Evolutionary conservation across 192 early-diverging fungal genomes (phyloP).

Genomic region (Rhizoclosmatium globosum): DNA sequence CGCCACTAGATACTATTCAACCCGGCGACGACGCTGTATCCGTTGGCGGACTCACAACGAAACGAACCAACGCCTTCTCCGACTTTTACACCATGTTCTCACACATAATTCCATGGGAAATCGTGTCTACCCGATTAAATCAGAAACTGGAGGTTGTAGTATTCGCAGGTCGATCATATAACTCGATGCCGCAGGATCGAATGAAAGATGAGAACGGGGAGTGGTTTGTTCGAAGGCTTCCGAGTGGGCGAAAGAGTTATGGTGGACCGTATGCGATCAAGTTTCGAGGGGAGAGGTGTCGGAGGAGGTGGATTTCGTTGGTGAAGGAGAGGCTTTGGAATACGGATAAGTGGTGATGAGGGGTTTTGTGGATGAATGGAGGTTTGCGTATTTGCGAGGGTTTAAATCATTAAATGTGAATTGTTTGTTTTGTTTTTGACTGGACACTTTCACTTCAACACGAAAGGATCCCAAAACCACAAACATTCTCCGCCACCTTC

Average conservation of each 20-base stretch:
- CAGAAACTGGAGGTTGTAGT: too few species aligned
- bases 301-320: neutral
- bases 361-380: neutral
- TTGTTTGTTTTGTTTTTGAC: neutral
- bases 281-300: neutral
- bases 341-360: neutral
- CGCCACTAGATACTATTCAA: too few species aligned
- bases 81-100: too few species aligned
- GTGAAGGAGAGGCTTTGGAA: neutral
- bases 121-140: too few species aligned
- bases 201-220: neutral
- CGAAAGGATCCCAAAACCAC: neutral
- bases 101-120: too few species aligned
- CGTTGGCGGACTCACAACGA: too few species aligned
- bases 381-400: neutral
- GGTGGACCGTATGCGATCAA: neutral
- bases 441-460: neutral
- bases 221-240: neutral
- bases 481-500: neutral
- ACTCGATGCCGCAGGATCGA: neutral
- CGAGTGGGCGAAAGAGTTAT: neutral
- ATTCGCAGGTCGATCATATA: too few species aligned
- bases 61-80: too few species aligned
- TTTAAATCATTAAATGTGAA: neutral
- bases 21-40: too few species aligned